Conservation (phyloP, 495 filamentous ascomycete genomes). For the Penicillium tannophilum region DNA sequence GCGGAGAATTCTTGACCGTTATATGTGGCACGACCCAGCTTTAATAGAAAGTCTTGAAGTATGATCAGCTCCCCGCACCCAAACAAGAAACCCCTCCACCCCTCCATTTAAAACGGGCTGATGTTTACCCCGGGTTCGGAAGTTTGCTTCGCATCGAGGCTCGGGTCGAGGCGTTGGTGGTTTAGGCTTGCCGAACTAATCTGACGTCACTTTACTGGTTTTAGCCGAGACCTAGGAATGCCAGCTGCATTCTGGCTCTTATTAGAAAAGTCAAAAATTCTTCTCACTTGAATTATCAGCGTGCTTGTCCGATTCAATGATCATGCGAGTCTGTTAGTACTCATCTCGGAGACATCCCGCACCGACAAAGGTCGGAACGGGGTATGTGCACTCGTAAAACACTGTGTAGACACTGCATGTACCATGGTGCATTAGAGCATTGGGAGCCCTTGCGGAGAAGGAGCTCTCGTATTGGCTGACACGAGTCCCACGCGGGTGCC, state of each 20-base stretch:
- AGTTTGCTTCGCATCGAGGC: conserved; percentile 4
- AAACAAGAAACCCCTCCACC: neutral
- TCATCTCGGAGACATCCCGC: neutral
- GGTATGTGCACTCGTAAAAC: neutral
- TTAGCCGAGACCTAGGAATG: neutral
- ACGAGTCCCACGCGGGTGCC: neutral
- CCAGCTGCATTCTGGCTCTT: neutral
- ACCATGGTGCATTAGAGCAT: neutral
- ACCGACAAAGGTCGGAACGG: neutral
- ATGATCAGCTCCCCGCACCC: neutral
- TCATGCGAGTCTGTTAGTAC: neutral
- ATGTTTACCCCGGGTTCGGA: neutral
- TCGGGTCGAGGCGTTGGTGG: conserved; percentile 1
- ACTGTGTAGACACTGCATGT: neutral
- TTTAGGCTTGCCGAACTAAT: neutral
- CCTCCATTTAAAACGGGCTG: neutral
- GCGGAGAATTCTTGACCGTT: neutral
- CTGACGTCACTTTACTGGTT: neutral
- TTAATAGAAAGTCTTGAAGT: neutral
- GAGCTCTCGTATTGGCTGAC: neutral
- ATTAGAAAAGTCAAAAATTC: neutral
- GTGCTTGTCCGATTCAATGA: neutral
- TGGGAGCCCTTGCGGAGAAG: neutral
- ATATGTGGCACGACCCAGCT: neutral
- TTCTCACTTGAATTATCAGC: neutral